phyloP scores from a whole-genome alignment of 805 yeast species.

The Cyberlindnera meyerae region DNA sequence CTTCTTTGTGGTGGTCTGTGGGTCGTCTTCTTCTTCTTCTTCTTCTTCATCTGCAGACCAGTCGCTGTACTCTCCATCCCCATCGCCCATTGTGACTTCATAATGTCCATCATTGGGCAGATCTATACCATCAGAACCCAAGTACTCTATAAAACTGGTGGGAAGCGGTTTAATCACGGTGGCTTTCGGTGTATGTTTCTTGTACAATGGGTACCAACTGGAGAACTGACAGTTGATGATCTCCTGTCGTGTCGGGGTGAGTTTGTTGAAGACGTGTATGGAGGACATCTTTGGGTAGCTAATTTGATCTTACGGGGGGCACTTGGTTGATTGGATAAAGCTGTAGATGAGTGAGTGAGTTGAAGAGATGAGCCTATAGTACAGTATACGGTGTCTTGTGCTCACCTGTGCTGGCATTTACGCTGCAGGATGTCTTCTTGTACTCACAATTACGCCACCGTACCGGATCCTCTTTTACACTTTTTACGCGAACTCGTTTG shows the following conservation, averaged over 20 bases:
- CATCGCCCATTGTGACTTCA: slow-evolving; percentile 32
- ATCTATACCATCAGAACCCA: slow-evolving; percentile 62
- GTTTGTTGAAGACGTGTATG: slow-evolving; percentile 20
- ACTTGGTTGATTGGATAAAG: too few species aligned
- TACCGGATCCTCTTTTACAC: too few species aligned
- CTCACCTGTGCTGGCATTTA: too few species aligned
- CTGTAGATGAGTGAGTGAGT: not conserved
- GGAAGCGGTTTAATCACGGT: slow-evolving; percentile 56
- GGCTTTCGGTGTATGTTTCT: slow-evolving; percentile 44
- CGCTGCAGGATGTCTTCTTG: too few species aligned
- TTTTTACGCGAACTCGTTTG: too few species aligned
- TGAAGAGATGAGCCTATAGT: too few species aligned
- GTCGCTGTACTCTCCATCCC: slow-evolving; percentile 68
- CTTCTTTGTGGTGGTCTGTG: slow-evolving; percentile 7
- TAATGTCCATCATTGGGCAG: slow-evolving; percentile 46
- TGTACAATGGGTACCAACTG: slow-evolving; percentile 53
- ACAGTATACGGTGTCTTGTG: too few species aligned
- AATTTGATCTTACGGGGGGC: too few species aligned
- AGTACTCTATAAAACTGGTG: slow-evolving; percentile 49
- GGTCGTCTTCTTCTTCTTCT: slow-evolving; percentile 8
- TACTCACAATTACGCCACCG: too few species aligned
- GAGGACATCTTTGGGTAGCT: too few species aligned
- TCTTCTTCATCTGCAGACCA: slow-evolving; percentile 48
- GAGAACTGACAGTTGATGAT: slow-evolving; percentile 51
- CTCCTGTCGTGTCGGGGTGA: slow-evolving; percentile 33